Evolutionary conservation across 768 basidiomycete genomes (phyloP).

Genomic region (Rhodotorula kratochvilovae): DNA sequence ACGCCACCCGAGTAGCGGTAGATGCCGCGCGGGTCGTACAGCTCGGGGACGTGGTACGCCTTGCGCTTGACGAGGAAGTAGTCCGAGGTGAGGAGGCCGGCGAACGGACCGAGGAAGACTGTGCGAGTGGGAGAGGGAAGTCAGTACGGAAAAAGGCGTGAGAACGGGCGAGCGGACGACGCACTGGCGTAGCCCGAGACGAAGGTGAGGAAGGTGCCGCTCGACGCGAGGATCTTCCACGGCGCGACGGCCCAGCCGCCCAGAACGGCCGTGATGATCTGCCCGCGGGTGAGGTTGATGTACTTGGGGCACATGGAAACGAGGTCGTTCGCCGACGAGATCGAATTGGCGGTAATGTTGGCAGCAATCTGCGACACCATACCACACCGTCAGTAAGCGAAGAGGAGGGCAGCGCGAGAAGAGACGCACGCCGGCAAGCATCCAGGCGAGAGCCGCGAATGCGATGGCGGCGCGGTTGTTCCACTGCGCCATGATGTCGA

Average conservation of each 20-base stretch:
- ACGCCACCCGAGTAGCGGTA: constrained; percentile 24
- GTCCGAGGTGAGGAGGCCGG: constrained; percentile 42
- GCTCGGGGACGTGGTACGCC: constrained; percentile 54
- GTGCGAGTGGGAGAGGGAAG: constrained; percentile 58
- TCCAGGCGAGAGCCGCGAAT: constrained; percentile 51
- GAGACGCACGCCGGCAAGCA: constrained; percentile 1
- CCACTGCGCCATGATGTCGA: constrained; percentile 53
- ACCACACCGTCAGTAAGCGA: neutral
- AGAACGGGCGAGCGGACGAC: neutral
- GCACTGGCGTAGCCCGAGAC: constrained; percentile 5
- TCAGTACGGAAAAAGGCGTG: no score
- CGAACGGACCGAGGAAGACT: constrained; percentile 72
- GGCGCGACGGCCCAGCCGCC: constrained; percentile 62
- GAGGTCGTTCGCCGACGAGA: constrained; percentile 76
- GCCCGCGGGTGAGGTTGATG: constrained; percentile 73
- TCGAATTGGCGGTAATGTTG: constrained; percentile 58
- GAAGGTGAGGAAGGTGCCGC: constrained; percentile 37
- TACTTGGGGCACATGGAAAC: constrained; percentile 69
- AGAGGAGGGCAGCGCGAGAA: neutral
- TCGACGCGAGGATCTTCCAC: constrained; percentile 57
- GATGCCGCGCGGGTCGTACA: constrained; percentile 64
- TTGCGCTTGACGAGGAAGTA: constrained; percentile 73
- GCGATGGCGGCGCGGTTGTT: constrained; percentile 61
- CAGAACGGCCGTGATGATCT: constrained; percentile 57
- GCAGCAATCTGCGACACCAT: neutral